These are phyloP conservation scores for Yamadazyma kitorensis DNA, from an alignment of 805 yeast species.

Conservation along the genomic window DNA sequence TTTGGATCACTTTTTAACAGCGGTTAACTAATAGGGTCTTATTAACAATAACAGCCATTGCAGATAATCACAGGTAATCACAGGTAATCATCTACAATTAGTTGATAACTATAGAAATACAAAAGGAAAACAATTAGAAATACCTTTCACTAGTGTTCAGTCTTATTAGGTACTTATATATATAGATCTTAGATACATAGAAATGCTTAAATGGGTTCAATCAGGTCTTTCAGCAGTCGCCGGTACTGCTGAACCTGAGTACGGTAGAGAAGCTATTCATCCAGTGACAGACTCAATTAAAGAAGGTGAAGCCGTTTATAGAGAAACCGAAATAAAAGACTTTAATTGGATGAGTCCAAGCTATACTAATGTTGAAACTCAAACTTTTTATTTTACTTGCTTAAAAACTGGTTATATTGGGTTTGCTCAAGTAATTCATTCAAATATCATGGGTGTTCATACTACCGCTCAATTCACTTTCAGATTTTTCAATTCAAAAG, in stretches of 20 bases:
- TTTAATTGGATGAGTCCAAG: conserved; percentile 71
- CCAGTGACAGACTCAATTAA: conserved; percentile 64
- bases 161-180: background rate
- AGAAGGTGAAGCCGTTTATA: conserved; percentile 43
- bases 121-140: no score
- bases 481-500: conserved; percentile 59
- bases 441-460: conserved; percentile 83
- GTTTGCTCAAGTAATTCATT: conserved; percentile 92
- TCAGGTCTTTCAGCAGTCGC: conserved; percentile 90
- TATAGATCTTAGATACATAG: no score
- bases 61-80: no score
- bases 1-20: no score
- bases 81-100: no score
- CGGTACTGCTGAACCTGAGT: conserved; percentile 96
- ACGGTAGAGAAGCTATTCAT: conserved; percentile 88
- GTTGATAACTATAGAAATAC: no score
- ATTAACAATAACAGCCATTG: no score
- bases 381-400: conserved; percentile 81
- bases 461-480: conserved; percentile 94
- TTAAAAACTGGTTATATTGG: conserved; percentile 65
- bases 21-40: no score
- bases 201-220: conserved; percentile 79
- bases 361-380: conserved; percentile 92
- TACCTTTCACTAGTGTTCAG: no score
- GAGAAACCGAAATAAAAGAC: conserved; percentile 62